Evolutionary conservation across 495 filamentous ascomycete genomes (phyloP).

Genomic region (Penicillium salamii): DNA sequence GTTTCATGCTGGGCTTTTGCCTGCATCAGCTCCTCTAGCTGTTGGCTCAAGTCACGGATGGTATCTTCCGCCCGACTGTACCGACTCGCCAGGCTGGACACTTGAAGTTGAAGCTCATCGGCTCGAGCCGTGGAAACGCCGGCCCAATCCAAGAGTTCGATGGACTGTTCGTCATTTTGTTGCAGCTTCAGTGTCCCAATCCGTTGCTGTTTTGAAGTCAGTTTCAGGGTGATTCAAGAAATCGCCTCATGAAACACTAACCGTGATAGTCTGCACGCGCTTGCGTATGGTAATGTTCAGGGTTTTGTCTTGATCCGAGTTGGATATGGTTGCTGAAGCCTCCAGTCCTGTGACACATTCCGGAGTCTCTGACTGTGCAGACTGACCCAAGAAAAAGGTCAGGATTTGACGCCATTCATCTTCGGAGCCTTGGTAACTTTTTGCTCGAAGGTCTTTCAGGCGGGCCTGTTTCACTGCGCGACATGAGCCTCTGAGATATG

Average conservation of each 20-base stretch:
- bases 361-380: constrained; percentile 5
- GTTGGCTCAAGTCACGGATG: constrained; percentile 50
- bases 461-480: constrained; percentile 45
- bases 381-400: constrained; percentile 28
- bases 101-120: constrained; percentile 40
- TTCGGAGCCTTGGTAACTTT: constrained; percentile 51
- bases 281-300: constrained; percentile 54
- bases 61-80: constrained; percentile 42
- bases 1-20: constrained; percentile 68
- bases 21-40: constrained; percentile 62
- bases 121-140: constrained; percentile 46
- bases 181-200: constrained; percentile 64
- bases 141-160: constrained; percentile 75
- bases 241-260: constrained; percentile 20
- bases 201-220: constrained; percentile 52
- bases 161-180: constrained; percentile 59
- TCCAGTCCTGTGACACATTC: constrained; percentile 29
- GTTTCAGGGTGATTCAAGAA: background rate
- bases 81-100: constrained; percentile 46
- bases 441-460: constrained; percentile 45
- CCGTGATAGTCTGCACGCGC: constrained; percentile 55
- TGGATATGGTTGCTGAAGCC: constrained; percentile 31
- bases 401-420: constrained; percentile 58
- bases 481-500: constrained; percentile 14
- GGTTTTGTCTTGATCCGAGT: constrained; percentile 29